These are phyloP conservation scores for Sonneratia alba DNA, from an alignment of 345 rosid genomes.

Conservation along the genomic window DNA sequence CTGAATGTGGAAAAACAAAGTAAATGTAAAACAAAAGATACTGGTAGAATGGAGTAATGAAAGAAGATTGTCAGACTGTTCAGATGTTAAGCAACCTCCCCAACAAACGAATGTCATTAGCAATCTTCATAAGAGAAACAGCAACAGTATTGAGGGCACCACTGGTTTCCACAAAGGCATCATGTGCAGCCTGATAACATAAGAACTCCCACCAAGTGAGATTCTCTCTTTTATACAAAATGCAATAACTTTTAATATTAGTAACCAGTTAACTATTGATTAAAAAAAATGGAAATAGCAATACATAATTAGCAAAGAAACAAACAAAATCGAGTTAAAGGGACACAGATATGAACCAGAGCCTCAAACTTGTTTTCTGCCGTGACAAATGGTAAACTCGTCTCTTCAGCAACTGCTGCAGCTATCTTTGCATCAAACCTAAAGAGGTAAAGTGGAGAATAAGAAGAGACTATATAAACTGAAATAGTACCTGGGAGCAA, in stretches of 20 bases:
- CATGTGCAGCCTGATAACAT: conserved; percentile 76
- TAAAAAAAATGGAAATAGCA: neutral
- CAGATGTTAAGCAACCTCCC: conserved; percentile 49
- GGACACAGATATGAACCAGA: conserved; percentile 48
- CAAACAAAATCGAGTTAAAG: neutral
- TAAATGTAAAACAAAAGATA: conserved; percentile 14
- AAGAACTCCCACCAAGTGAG: neutral
- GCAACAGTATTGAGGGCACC: conserved; percentile 83
- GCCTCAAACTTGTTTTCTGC: conserved; percentile 99
- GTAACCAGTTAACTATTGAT: neutral
- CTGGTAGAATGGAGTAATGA: neutral
- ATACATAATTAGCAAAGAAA: conserved; percentile 3
- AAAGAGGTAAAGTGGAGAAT: conserved; percentile 9
- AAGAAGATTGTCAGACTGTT: neutral
- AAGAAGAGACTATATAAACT: neutral
- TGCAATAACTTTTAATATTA: neutral
- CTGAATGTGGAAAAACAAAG: conserved; percentile 32
- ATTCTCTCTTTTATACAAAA: conserved; percentile 4
- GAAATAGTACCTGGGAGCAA: conserved; percentile 1
- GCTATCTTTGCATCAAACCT: conserved; percentile 94
- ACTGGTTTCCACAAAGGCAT: conserved; percentile 92
- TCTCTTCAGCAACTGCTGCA: conserved; percentile 87
- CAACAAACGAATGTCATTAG: conserved; percentile 76
- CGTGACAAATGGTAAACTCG: conserved; percentile 75
- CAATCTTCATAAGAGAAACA: conserved; percentile 82